Evolutionary conservation across 1,284 basidiomycete genomes (phyloP), one percentile per base, ranked within the genome.

Genomic region (Somion occarium): DNA sequence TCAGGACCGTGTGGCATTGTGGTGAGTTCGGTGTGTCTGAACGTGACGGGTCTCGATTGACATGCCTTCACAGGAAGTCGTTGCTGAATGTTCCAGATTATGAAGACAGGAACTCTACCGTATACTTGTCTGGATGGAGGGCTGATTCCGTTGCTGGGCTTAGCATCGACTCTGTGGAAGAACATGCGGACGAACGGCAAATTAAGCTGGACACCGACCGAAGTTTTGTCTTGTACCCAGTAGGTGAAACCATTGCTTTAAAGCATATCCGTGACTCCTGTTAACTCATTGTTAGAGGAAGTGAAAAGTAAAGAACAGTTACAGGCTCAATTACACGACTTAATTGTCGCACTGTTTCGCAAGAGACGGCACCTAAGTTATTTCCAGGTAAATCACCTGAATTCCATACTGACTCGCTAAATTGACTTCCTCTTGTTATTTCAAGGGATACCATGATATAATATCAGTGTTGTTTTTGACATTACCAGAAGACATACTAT

Each of bases 371-470:
- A 74, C 37, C 71, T 98, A 37, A 80, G 77, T 63, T 98, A 97
- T 68, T 98, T 94, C 60, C 93, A 96, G 70, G 88, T 83, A 53
- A 27, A 74, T 59, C 27, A 25, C 13, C 30, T 41, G 7, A 44
- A 18, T n/a, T n/a, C 23, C 13, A 11, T 49, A 12, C 25, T 49
- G 38, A 11, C 11, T n/a, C 5, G 15, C 42, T 15, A 23, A n/a
- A 24, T n/a, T 27, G 34, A 39, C 39, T 22, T 48, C 12, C 24
- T 15, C 3, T 41, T 23, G 42, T 22, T 24, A 42, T 24, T 7
- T 26, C 52, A 39, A 93, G 83, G 94, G 94, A 38, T 96, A 92
- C 65, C 94, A 98, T 65, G 94, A 97, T 64, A 91, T 98, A 44
- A 76, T 93, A 26, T 88, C 91, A 0, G 91, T 97, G 11, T 58